These are phyloP conservation scores for Teunomyces aglyptinius DNA, from an alignment of 805 yeast species.

Conservation along the genomic window DNA sequence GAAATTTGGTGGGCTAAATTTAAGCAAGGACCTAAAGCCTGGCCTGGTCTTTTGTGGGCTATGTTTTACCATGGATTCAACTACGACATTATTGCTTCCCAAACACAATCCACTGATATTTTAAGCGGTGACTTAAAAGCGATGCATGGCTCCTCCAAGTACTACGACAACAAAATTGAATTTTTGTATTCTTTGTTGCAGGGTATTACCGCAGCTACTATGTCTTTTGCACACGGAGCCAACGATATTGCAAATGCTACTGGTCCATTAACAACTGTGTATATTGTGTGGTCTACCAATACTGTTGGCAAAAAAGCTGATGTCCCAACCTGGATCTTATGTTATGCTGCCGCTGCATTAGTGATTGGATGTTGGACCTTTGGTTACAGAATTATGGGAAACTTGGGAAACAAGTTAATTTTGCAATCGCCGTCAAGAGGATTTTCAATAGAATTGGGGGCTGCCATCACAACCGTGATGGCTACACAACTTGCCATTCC, in stretches of 20 bases:
- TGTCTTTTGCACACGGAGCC: conserved; percentile 83
- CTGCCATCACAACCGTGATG: conserved; percentile 72
- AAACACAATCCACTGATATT: conserved; percentile 36
- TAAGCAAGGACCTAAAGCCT: conserved; percentile 47
- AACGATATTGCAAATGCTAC: conserved; percentile 78
- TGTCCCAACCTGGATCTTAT: conserved; percentile 71
- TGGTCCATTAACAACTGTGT: conserved; percentile 70
- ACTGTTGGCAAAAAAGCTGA: conserved; percentile 45
- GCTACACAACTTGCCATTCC: conserved; percentile 74
- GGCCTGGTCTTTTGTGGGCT: conserved; percentile 53
- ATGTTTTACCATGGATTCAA: conserved; percentile 58
- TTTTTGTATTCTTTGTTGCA: conserved; percentile 66
- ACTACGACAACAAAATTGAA: conserved; percentile 69
- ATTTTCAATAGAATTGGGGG: conserved; percentile 72
- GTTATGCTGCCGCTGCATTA: conserved; percentile 64
- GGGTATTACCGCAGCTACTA: conserved; percentile 71
- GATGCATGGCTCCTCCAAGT: conserved; percentile 59
- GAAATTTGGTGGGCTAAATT: conserved; percentile 41
- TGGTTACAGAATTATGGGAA: conserved; percentile 68
- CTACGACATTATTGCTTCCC: conserved; percentile 58
- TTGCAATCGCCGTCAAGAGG: conserved; percentile 79
- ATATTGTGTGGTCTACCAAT: conserved; percentile 58
- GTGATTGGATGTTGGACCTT: conserved; percentile 69
- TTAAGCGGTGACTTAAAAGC: conserved; percentile 47
- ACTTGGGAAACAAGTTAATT: conserved; percentile 71